Percentiles rank a stretch among this genome's conserved stretches.
phyloP scores from a whole-genome alignment of 2,329 filamentous ascomycete genomes.

The Apiospora koreana region DNA sequence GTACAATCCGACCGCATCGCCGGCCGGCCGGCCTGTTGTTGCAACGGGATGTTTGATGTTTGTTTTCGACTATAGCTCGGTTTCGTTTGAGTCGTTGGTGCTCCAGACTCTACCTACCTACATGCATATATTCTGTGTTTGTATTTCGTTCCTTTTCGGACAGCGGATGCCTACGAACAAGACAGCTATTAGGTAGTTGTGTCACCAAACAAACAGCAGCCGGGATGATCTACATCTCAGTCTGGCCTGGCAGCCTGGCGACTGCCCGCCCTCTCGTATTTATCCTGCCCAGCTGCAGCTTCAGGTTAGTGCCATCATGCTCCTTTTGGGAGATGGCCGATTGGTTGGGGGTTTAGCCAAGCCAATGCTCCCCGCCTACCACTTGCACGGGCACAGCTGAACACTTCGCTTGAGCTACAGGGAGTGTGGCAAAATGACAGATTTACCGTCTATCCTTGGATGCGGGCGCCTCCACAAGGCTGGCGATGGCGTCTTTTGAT shows the following conservation, averaged over 20 bases:
- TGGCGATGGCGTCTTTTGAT: not conserved
- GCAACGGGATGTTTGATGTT: not conserved
- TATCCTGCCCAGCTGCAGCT: not conserved
- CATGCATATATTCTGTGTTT: not conserved
- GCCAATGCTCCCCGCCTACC: not conserved
- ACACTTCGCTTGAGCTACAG: not conserved
- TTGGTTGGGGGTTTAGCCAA: not conserved
- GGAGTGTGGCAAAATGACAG: not conserved
- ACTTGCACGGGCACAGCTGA: not conserved
- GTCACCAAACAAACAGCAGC: not conserved
- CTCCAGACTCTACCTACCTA: not conserved
- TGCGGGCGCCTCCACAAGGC: not conserved
- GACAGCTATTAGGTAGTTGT: not conserved
- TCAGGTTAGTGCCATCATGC: not conserved
- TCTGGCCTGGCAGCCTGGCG: not conserved
- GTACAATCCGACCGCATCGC: not conserved
- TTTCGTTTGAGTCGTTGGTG: not conserved
- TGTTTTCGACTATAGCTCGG: not conserved
- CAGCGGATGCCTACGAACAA: not conserved
- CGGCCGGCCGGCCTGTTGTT: not conserved
- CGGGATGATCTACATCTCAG: not conserved
- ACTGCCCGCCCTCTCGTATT: not conserved
- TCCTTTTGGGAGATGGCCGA: not conserved
- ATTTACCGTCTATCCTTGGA: not conserved
- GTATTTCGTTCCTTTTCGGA: not conserved